Evolutionary conservation across 257 asterid species (phyloP).

Genomic region (Solanum virginianum): DNA sequence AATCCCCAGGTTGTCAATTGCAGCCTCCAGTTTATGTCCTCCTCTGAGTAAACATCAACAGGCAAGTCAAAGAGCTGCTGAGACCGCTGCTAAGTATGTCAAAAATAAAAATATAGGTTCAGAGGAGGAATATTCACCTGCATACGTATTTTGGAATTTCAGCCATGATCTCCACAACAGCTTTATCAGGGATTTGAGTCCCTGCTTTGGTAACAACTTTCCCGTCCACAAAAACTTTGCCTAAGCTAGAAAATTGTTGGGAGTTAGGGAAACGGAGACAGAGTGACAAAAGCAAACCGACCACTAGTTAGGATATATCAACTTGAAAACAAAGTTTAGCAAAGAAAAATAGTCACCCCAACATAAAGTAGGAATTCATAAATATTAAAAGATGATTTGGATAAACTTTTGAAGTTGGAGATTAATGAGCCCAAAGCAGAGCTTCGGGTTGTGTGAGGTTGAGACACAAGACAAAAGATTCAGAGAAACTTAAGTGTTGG

Average conservation of each 20-base stretch:
- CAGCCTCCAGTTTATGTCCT: constrained; percentile 93
- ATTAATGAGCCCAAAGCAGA: not conserved
- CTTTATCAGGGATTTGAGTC: constrained; percentile 72
- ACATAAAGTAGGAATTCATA: not conserved
- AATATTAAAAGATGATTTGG: not conserved
- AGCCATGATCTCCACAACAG: constrained; percentile 84
- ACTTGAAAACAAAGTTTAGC: not conserved
- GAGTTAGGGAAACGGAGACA: not conserved
- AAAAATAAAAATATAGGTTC: not conserved
- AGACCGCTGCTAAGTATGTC: not conserved
- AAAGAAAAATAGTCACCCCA: not conserved
- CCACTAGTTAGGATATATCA: not conserved
- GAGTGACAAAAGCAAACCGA: not conserved
- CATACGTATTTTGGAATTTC: constrained; percentile 98
- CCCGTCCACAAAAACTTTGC: constrained; percentile 92
- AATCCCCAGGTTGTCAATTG: constrained; percentile 69
- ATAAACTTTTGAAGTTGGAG: not conserved
- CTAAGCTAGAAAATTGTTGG: constrained; percentile 20
- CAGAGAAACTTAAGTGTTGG: not conserved
- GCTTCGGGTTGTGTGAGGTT: not conserved
- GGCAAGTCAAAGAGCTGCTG: not conserved
- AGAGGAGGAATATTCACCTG: constrained; percentile 67
- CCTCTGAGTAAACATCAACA: constrained; percentile 42
- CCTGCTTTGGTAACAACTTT: constrained; percentile 86
- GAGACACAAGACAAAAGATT: not conserved